Evolutionary conservation across 768 basidiomycete genomes (phyloP), one percentile per base, ranked within the genome.

Genomic region (Phylloporus sp.): DNA sequence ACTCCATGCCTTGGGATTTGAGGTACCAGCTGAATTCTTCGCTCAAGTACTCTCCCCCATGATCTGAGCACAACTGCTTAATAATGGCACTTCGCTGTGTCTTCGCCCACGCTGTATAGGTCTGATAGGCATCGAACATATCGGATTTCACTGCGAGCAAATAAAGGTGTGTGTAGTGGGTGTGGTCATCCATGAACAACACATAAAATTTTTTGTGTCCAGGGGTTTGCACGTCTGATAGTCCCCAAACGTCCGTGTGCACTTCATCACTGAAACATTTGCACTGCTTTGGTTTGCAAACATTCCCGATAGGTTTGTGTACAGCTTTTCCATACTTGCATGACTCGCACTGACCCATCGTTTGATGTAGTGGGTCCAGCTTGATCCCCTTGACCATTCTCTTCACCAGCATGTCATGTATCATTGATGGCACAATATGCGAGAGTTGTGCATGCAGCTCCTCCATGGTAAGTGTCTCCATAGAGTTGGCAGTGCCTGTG

Each of bases 1-100:
- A 0, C 2, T 12, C 35, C 0, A 22, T 53, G 1, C 51, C 51
- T 15, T 39, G 20, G 11, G 9, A 12, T 23, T 39, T 23, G 3
- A 24, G 34, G 13, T 32, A 32, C 6, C 2, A n/a, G 40, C 13
- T 47, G 12, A 23, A 13, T 2, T 43, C 20, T 2, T 43, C 13
- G 5, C 41, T 29, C 46, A 71, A 51, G 42, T 75, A 79, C 47
- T 81, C 72, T 2, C 53, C 47, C 3, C 53, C 53, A 2, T 16
- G 2, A 32, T 59, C 55, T 0, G 53, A 54, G 2, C 39, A 20
- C 0, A 60, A 44, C 2, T 13, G 24, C 27, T 61, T 53, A 4
- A 61, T 15, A 0, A 11, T 16, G 8, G 8, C 12, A 2, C 39
- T 38, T 1, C 12, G 24, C 31, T 56, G 55, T 1, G 10, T 54